Evolutionary conservation across 176 grass and related monocot genomes (phyloP).

Genomic region (Ampelocalamus luodianensis): DNA sequence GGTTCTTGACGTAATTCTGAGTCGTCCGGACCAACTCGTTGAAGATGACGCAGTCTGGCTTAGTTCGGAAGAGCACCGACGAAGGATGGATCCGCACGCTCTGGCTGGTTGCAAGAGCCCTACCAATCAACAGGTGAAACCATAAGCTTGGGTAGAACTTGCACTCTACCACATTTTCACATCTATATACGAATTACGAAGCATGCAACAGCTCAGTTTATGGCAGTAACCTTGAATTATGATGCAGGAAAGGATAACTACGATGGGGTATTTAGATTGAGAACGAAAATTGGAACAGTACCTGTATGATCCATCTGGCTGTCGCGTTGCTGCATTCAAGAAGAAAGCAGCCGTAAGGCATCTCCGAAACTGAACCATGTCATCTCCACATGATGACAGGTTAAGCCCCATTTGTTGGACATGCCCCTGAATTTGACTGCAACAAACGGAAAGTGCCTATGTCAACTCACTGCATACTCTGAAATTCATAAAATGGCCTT

Average conservation of each 20-base stretch:
- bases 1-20: slow-evolving; percentile 75
- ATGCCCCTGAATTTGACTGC: slow-evolving; percentile 88
- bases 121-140: slow-evolving; percentile 25
- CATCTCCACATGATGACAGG: slow-evolving; percentile 76
- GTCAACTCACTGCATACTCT: slow-evolving; percentile 22
- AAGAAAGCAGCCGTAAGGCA: slow-evolving; percentile 85
- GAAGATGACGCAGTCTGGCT: slow-evolving; percentile 80
- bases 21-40: slow-evolving; percentile 78
- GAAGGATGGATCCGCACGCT: slow-evolving; percentile 89
- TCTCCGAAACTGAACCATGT: slow-evolving; percentile 78
- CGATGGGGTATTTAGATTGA: no score
- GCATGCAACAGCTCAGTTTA: not conserved
- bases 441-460: slow-evolving; percentile 30
- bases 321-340: slow-evolving; percentile 80
- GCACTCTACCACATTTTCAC: not conserved
- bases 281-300: slow-evolving; percentile 8
- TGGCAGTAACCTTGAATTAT: not conserved
- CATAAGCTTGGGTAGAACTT: not conserved
- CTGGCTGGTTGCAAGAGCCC: slow-evolving; percentile 72
- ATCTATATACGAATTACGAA: not conserved
- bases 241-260: not conserved
- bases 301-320: slow-evolving; percentile 89
- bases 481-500: not conserved
- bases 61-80: slow-evolving; percentile 73
- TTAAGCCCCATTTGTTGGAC: slow-evolving; percentile 76